These are phyloP conservation scores for Annulohypoxylon moriforme DNA, from an alignment of 495 filamentous ascomycete genomes.

Conservation along the genomic window DNA sequence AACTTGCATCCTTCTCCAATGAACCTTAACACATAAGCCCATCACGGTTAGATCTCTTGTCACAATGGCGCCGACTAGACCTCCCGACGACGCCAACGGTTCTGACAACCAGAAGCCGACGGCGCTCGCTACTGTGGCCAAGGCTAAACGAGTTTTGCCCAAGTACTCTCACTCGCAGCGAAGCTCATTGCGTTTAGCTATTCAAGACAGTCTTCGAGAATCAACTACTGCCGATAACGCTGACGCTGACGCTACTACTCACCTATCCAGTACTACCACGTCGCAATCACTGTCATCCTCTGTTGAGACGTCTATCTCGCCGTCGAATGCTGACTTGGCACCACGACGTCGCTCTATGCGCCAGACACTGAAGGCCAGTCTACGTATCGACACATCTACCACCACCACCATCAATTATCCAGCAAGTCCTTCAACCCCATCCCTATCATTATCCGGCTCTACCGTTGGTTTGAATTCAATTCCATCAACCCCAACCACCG, in stretches of 20 bases:
- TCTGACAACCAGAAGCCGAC: neutral
- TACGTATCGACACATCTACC: neutral
- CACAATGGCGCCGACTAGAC: slow-evolving; percentile 16
- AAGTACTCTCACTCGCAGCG: slow-evolving; percentile 14
- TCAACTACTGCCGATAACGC: neutral
- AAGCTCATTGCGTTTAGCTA: slow-evolving; percentile 28
- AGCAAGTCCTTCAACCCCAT: neutral
- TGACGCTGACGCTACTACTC: too few species aligned
- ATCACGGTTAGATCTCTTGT: slow-evolving; percentile 12
- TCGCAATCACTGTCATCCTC: neutral
- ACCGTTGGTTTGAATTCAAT: neutral
- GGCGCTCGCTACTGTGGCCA: neutral
- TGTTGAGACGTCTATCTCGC: neutral
- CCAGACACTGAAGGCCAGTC: slow-evolving; percentile 22
- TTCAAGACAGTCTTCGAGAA: slow-evolving; percentile 18
- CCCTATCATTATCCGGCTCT: neutral
- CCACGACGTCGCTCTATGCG: slow-evolving; percentile 37
- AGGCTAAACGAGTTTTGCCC: neutral
- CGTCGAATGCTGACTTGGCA: neutral
- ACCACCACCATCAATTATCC: neutral
- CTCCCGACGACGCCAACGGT: neutral
- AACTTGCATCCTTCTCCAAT: neutral
- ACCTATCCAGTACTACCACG: neutral
- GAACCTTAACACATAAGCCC: slow-evolving; percentile 9
- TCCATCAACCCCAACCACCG: neutral